phyloP scores from a whole-genome alignment of 2,329 filamentous ascomycete genomes.

The Cucurbitaria berberidis region DNA sequence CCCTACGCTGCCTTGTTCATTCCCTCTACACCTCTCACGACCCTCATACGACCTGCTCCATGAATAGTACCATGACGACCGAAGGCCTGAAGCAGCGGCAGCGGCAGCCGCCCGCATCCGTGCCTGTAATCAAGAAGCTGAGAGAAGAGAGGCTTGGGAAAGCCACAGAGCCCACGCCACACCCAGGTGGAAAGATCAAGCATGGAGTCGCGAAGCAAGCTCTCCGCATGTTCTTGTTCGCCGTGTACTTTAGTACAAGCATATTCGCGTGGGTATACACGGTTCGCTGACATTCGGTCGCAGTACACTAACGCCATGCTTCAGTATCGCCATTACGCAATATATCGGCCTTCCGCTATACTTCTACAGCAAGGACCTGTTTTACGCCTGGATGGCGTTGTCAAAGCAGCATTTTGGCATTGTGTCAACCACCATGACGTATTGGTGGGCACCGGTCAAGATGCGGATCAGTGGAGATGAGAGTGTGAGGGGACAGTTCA shows the following conservation, averaged over 20 bases:
- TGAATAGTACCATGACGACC: slow-evolving; percentile 32
- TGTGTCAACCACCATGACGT: slow-evolving; percentile 76
- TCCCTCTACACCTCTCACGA: background rate
- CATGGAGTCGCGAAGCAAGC: slow-evolving; percentile 52
- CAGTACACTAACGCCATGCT: slow-evolving; percentile 31
- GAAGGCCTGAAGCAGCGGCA: slow-evolving; percentile 34
- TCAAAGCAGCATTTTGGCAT: slow-evolving; percentile 86
- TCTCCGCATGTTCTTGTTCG: slow-evolving; percentile 53
- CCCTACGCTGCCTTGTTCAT: background rate
- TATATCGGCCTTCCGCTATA: slow-evolving; percentile 76
- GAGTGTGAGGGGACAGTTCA: slow-evolving; percentile 76
- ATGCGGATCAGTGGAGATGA: slow-evolving; percentile 83
- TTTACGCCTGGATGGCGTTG: slow-evolving; percentile 83
- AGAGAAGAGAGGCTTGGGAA: slow-evolving; percentile 18
- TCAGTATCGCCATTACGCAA: slow-evolving; percentile 67
- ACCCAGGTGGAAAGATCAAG: slow-evolving; percentile 49
- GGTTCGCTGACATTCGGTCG: slow-evolving; percentile 8
- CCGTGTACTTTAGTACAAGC: slow-evolving; percentile 54
- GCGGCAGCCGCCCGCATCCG: slow-evolving; percentile 39
- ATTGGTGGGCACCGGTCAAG: slow-evolving; percentile 81
- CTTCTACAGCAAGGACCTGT: slow-evolving; percentile 73
- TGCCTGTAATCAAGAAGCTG: slow-evolving; percentile 21
- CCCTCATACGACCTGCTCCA: background rate
- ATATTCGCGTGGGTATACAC: slow-evolving; percentile 47
- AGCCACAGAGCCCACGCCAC: slow-evolving; percentile 19